These are phyloP conservation scores for Cynara cardunculus DNA, from an alignment of 129 eudicot genomes.

Conservation along the genomic window DNA sequence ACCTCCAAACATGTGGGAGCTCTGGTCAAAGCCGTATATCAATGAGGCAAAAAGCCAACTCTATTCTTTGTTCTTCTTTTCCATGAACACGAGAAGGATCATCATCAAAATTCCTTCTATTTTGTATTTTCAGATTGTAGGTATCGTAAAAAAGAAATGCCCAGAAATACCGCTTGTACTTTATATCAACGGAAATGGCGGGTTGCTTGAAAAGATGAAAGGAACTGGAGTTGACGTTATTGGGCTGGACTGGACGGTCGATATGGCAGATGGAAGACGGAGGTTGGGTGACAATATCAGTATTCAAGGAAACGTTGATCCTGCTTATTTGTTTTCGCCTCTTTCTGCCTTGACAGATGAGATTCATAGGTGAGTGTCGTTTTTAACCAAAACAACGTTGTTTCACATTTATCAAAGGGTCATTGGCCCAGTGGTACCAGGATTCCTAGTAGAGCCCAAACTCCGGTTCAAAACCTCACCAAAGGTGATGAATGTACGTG, in stretches of 20 bases:
- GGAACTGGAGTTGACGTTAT: slow-evolving; percentile 92
- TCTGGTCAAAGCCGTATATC: slow-evolving; percentile 96
- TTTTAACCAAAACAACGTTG: neutral
- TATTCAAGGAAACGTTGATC: slow-evolving; percentile 94
- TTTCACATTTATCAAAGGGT: neutral
- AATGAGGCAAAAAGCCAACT: slow-evolving; percentile 51
- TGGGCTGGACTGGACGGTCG: slow-evolving; percentile 97
- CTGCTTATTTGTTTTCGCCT: slow-evolving; percentile 75
- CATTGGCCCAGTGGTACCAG: neutral
- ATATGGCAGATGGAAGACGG: slow-evolving; percentile 96
- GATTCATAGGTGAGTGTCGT: slow-evolving; percentile 59
- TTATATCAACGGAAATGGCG: slow-evolving; percentile 94
- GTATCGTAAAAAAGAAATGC: slow-evolving; percentile 60
- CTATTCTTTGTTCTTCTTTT: neutral
- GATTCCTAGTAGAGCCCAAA: neutral
- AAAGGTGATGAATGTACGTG: too few relatives aligned
- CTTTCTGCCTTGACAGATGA: slow-evolving; percentile 85
- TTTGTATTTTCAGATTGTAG: slow-evolving; percentile 60
- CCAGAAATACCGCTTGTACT: slow-evolving; percentile 90
- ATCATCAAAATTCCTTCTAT: slow-evolving; percentile 7
- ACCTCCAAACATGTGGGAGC: slow-evolving; percentile 96
- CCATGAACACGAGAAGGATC: neutral
- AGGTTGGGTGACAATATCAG: slow-evolving; percentile 70
- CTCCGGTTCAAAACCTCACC: too few relatives aligned
- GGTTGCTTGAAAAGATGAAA: slow-evolving; percentile 90